Base-by-base conservation (phyloP, 805 yeast genomes). In the Candida broadrunensis region DNA sequence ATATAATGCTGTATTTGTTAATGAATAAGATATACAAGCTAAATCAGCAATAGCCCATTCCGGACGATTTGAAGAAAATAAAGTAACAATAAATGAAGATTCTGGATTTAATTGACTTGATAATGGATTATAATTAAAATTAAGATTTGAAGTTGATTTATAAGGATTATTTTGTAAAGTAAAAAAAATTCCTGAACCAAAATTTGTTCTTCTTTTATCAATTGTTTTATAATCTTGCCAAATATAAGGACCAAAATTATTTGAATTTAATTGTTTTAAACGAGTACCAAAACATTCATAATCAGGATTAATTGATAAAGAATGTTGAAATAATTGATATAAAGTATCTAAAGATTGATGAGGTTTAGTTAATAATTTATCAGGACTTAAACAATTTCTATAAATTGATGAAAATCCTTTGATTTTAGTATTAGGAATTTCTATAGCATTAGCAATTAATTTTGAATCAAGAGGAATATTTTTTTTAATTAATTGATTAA, bases 31-130 rank as follows among this genome's bases (percentile, higher is more conserved):
- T 33, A 72, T 73, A 51, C 85, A 78, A 0, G 88, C 89, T 51
- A 84, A 58, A 61, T 85, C 93, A 21, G 85, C 60, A 15, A 84
- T 56, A 24, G 73, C 69, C 93, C 93, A 85, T 60, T 85, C 87
- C 7, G 75, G 67, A 36, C 80, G 67, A 55, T 83, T 83, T 15
- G 72, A 67, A 18, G 84, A 73, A 56, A 77, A 76, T 15, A 83
- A 51, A 1, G 84, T 67, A 35, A 82, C 72, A 29, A 81, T 63
- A 49, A 80, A 82, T 3, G 53, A 47, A 37, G 45, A 39, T 30
- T 20, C 24, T 37, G 15, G 30, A 32, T 1, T 43, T 9, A 7
- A 7, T 47, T 7, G 44, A 44, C 58, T 58, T 9, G 38, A 41
- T 40, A 62, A 66, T 17, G 51, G 18, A 14, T 29, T 15, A 29